These are phyloP conservation scores for Warburgia ugandensis DNA, from an alignment of 164 flowering plant genomes.

Conservation along the genomic window DNA sequence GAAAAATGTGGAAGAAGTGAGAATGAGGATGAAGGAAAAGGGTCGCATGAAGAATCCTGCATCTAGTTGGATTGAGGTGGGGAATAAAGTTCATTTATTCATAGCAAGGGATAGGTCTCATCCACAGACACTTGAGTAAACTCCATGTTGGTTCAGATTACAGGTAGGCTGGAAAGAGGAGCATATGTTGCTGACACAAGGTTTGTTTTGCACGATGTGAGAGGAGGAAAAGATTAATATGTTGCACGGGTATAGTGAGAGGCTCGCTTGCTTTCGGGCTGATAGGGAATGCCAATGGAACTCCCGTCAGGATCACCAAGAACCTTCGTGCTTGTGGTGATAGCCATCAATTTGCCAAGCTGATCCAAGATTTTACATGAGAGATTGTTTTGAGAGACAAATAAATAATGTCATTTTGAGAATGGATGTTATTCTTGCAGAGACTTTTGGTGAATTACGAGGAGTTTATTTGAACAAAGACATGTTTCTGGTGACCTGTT, in stretches of 20 bases:
- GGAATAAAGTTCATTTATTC: slow-evolving; percentile 57
- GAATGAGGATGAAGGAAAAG: slow-evolving; percentile 51
- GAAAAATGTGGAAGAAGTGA: slow-evolving; percentile 61
- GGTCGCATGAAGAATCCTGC: slow-evolving; percentile 78
- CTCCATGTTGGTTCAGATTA: slow-evolving; percentile 36
- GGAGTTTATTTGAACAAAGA: too few species aligned
- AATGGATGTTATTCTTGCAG: slow-evolving; percentile 72
- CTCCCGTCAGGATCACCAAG: slow-evolving; percentile 47
- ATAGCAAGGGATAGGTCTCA: slow-evolving; percentile 61
- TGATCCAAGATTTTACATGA: slow-evolving; percentile 44
- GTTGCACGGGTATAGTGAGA: slow-evolving; percentile 74
- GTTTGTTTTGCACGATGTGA: slow-evolving; percentile 56
- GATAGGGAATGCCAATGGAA: slow-evolving; percentile 23
- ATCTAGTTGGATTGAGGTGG: slow-evolving; percentile 81
- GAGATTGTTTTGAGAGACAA: slow-evolving; percentile 74
- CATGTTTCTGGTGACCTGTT: too few species aligned
- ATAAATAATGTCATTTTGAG: slow-evolving; percentile 68
- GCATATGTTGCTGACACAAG: slow-evolving; percentile 53
- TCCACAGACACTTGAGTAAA: slow-evolving; percentile 42
- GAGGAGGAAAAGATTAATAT: slow-evolving; percentile 56
- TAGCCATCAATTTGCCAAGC: slow-evolving; percentile 62
- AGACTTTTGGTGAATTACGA: slow-evolving; percentile 87
- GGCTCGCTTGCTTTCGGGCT: slow-evolving; percentile 78
- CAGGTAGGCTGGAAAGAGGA: slow-evolving; percentile 33
- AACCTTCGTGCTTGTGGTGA: slow-evolving; percentile 30